Conservation (phyloP, 139 green algal genomes). For the Coccomyxa sp. region DNA sequence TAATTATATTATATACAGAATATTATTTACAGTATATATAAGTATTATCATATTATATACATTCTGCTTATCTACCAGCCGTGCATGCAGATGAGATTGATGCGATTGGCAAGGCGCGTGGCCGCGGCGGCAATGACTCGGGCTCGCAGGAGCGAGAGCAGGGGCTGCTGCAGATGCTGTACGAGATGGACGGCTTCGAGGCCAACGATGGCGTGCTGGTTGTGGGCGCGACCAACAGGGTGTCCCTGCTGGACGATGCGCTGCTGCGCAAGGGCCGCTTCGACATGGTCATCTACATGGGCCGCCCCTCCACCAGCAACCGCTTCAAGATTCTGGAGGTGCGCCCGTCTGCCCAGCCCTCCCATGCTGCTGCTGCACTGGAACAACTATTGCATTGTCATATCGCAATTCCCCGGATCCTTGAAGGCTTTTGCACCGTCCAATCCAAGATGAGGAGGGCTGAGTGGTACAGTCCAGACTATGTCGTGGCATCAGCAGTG, state of each 20-base stretch:
- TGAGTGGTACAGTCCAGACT: no score
- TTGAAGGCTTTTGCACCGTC: no score
- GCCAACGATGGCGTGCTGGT: slow-evolving; percentile 40
- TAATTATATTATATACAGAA: no score
- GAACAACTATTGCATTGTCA: background rate
- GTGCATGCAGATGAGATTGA: slow-evolving; percentile 92
- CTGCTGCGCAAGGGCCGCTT: slow-evolving; percentile 72
- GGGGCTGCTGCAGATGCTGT: slow-evolving; percentile 70
- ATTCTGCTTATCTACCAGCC: no score
- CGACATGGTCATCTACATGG: slow-evolving; percentile 69
- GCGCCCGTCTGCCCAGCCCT: background rate
- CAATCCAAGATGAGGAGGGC: no score
- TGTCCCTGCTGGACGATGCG: slow-evolving; percentile 59
- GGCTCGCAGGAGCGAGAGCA: slow-evolving; percentile 65
- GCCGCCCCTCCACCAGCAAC: slow-evolving; percentile 45
- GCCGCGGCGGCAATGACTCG: slow-evolving; percentile 29
- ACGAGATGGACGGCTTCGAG: slow-evolving; percentile 66
- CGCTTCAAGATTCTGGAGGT: slow-evolving; percentile 57
- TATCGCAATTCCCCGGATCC: background rate
- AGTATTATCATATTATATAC: no score
- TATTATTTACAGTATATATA: no score
- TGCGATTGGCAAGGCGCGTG: slow-evolving; percentile 82
- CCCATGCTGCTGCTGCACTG: background rate
- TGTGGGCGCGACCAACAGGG: slow-evolving; percentile 73
- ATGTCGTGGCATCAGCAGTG: no score